Conservation (phyloP, 305 asterid species). For the Fraxinus paxiana region DNA sequence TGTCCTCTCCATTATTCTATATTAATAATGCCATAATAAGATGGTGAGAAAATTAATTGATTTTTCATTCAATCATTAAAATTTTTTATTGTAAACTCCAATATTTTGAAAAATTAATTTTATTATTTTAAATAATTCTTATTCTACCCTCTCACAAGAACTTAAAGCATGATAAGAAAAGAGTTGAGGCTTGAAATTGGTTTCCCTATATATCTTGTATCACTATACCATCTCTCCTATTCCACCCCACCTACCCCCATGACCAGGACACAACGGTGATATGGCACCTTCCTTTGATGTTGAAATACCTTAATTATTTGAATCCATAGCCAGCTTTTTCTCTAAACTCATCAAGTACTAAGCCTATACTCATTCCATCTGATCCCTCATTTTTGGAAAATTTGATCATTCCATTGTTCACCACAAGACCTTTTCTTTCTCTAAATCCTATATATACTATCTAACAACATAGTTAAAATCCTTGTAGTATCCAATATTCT, state of each 20-base stretch:
- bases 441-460: slow-evolving; percentile 4
- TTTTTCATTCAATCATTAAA: background rate
- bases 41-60: background rate
- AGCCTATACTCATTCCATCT: background rate
- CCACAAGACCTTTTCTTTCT: background rate
- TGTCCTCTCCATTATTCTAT: background rate
- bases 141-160: background rate
- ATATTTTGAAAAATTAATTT: background rate
- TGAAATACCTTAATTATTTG: slow-evolving; percentile 9
- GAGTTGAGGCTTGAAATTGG: background rate
- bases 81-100: background rate
- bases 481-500: background rate
- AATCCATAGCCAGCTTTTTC: slow-evolving; percentile 3
- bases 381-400: slow-evolving; percentile 15
- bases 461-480: background rate
- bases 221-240: background rate
- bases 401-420: slow-evolving; percentile 12
- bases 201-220: background rate
- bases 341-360: slow-evolving; percentile 14
- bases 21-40: background rate
- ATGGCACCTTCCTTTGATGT: slow-evolving; percentile 27
- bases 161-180: background rate
- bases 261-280: slow-evolving; percentile 22
- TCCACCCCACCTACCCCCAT: slow-evolving; percentile 26
- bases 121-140: background rate